Percentiles rank a stretch among this genome's conserved stretches.
phyloP scores from a whole-genome alignment of 306 rosid genomes.

The Prunus campanulata region DNA sequence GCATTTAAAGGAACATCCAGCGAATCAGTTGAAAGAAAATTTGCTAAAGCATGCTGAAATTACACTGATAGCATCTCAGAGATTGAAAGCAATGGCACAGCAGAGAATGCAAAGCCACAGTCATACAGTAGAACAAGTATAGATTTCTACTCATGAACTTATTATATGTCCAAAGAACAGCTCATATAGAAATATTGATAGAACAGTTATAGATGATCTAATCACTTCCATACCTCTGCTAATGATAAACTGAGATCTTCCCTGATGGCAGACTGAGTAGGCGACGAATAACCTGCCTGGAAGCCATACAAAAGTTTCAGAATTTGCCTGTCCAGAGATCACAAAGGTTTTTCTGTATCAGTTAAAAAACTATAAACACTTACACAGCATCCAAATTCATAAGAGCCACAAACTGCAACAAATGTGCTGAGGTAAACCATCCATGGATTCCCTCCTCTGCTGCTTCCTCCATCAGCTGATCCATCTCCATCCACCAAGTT shows the following conservation, averaged over 20 bases:
- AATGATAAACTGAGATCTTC: constrained; percentile 62
- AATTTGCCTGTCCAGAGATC: background rate
- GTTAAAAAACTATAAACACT: constrained; percentile 14
- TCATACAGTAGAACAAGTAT: background rate
- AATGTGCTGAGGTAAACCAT: constrained; percentile 79
- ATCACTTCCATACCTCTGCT: constrained; percentile 51
- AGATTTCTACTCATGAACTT: background rate
- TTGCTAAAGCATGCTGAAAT: background rate
- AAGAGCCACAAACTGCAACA: constrained; percentile 87
- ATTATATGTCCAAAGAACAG: background rate
- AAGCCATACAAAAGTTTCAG: constrained; percentile 22
- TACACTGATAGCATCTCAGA: background rate
- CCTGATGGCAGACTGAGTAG: constrained; percentile 66
- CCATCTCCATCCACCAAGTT: constrained; percentile 2
- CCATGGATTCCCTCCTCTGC: constrained; percentile 55
- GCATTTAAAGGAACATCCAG: background rate
- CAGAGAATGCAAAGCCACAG: background rate
- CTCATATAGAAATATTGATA: background rate
- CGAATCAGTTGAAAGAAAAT: background rate
- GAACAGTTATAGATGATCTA: background rate
- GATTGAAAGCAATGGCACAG: background rate
- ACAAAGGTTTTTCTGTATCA: background rate
- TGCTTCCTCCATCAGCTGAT: constrained; percentile 6
- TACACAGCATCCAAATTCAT: constrained; percentile 79
- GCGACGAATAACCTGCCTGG: constrained; percentile 93